Conservation (phyloP, 2,329 filamentous ascomycete species). For the Rutstroemia sp. region DNA sequence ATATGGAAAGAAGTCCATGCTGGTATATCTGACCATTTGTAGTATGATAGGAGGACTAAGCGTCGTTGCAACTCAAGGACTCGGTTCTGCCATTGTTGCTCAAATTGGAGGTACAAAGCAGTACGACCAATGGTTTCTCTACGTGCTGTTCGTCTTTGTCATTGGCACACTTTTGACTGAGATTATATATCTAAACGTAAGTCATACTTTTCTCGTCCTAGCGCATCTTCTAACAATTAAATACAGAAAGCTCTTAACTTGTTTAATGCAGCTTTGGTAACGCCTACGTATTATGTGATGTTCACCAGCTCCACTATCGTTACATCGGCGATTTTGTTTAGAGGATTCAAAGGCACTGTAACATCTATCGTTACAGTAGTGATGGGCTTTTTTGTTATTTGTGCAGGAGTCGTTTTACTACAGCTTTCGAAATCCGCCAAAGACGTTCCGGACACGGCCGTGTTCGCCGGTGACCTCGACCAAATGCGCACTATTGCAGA, state of each 20-base stretch:
- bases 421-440: constrained; percentile 98
- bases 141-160: constrained; percentile 86
- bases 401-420: constrained; percentile 81
- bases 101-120: constrained; percentile 75
- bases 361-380: constrained; percentile 81
- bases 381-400: constrained; percentile 90
- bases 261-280: constrained; percentile 94
- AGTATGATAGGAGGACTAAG: constrained; percentile 90
- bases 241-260: constrained; percentile 92
- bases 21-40: constrained; percentile 95
- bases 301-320: constrained; percentile 95
- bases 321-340: constrained; percentile 86
- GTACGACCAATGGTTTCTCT: constrained; percentile 97
- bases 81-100: constrained; percentile 85
- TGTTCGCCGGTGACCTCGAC: constrained; percentile 88
- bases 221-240: no score
- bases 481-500: constrained; percentile 94
- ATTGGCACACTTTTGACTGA: constrained; percentile 83
- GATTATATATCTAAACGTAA: constrained; percentile 91
- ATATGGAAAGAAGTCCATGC: constrained; percentile 95
- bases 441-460: constrained; percentile 86
- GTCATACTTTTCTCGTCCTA: constrained; percentile 31
- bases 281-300: constrained; percentile 97
- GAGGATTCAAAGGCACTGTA: constrained; percentile 82
- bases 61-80: constrained; percentile 88